Percentiles rank a stretch among this genome's conserved stretches.
These are phyloP conservation scores for Saposhnikovia divaricata DNA, from an alignment of 129 eudicot genomes.

Conservation along the genomic window DNA sequence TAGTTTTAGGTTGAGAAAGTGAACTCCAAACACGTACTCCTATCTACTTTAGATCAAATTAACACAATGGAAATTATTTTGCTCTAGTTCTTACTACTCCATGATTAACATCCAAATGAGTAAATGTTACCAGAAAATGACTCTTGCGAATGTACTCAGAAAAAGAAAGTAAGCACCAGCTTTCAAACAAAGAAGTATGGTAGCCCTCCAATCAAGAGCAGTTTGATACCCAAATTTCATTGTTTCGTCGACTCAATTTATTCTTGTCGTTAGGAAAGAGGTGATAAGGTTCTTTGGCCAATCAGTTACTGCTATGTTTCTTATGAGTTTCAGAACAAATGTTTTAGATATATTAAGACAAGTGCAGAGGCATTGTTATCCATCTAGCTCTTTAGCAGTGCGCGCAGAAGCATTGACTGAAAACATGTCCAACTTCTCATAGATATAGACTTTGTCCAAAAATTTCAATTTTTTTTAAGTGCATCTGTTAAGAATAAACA, in stretches of 20 bases:
- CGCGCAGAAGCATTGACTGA: too few species aligned
- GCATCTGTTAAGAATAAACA: too few species aligned
- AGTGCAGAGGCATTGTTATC: not conserved
- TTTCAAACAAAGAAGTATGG: too few species aligned
- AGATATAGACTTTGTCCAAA: not conserved
- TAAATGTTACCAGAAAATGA: not conserved
- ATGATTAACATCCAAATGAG: not conserved
- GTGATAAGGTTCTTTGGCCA: not conserved
- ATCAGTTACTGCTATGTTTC: not conserved
- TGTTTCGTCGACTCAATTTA: not conserved
- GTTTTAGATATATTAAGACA: too few species aligned
- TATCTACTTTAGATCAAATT: too few species aligned
- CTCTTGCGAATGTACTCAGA: too few species aligned
- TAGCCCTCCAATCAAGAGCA: too few species aligned
- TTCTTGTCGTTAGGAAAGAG: not conserved
- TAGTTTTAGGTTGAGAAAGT: too few species aligned
- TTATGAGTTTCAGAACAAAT: not conserved
- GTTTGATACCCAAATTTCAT: not conserved
- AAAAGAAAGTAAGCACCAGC: too few species aligned
- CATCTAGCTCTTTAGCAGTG: not conserved
- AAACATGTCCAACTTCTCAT: not conserved
- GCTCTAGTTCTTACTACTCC: slow-evolving; percentile 14
- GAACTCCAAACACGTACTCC: too few species aligned
- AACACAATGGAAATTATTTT: not conserved
- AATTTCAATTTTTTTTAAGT: not conserved